Conservation (phyloP, 345 rosid genomes). For the Linum tenue region DNA sequence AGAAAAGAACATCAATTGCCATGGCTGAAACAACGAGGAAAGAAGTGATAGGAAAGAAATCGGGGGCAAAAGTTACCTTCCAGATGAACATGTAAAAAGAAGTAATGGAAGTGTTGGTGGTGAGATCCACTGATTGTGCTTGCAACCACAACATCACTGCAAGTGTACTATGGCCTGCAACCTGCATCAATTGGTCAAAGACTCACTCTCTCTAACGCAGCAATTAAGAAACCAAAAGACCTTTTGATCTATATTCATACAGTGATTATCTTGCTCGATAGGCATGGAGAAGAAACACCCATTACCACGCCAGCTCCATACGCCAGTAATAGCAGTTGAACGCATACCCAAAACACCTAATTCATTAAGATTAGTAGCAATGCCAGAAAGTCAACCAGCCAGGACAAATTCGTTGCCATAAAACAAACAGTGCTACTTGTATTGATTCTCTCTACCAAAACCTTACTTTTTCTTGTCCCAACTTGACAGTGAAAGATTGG, state of each 20-base stretch:
- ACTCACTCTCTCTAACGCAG: too few relatives aligned
- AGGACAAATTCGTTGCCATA: too few relatives aligned
- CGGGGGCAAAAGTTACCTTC: slow-evolving; percentile 15
- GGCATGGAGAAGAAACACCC: slow-evolving; percentile 20
- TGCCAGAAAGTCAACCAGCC: too few relatives aligned
- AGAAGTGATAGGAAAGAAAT: too few relatives aligned
- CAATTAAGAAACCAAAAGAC: too few relatives aligned
- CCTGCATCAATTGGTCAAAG: slow-evolving; percentile 5
- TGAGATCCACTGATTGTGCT: slow-evolving; percentile 20
- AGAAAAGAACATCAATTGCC: not conserved
- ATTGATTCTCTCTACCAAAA: too few relatives aligned
- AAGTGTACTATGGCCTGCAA: slow-evolving; percentile 18
- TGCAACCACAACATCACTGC: slow-evolving; percentile 20
- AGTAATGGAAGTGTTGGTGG: slow-evolving; percentile 17
- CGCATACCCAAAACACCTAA: slow-evolving; percentile 27
- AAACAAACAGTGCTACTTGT: too few relatives aligned
- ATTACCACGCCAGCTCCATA: slow-evolving; percentile 22
- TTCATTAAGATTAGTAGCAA: too few relatives aligned
- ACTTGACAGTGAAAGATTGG: too few relatives aligned
- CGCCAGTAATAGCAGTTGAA: slow-evolving; percentile 20
- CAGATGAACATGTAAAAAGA: slow-evolving; percentile 32
- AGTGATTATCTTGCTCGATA: slow-evolving; percentile 16
- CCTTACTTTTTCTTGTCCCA: too few relatives aligned
- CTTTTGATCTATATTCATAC: slow-evolving; percentile 5
- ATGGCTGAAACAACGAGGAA: slow-evolving; percentile 1